Conservation (phyloP, 176 grass and related monocot genomes). For the Microstegium vimineum region DNA sequence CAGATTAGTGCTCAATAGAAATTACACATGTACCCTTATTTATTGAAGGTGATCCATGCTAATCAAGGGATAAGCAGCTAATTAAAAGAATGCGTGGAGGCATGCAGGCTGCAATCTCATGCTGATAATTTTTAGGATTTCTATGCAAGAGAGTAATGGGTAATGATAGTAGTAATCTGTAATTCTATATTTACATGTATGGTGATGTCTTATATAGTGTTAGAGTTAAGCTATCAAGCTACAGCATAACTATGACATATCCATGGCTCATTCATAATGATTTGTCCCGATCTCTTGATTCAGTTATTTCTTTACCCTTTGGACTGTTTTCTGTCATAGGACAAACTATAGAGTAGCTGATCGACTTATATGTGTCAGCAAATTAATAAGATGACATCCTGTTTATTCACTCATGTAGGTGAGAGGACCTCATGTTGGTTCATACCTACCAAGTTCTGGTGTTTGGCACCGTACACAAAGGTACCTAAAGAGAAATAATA, state of each 20-base stretch:
- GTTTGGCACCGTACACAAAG: conserved; percentile 96
- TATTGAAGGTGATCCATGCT: neutral
- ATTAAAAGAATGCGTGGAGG: neutral
- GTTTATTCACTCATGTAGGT: conserved; percentile 58
- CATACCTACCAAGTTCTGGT: conserved; percentile 93
- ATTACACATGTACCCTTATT: neutral
- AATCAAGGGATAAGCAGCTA: neutral
- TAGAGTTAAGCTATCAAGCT: neutral
- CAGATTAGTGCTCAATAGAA: neutral
- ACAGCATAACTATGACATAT: neutral
- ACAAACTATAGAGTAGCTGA: neutral
- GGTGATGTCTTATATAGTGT: neutral
- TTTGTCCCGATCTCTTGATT: neutral
- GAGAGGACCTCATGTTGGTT: conserved; percentile 97
- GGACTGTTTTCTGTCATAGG: neutral
- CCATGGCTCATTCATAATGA: neutral
- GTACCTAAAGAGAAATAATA: conserved; percentile 63
- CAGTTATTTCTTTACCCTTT: neutral
- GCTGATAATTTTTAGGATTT: neutral
- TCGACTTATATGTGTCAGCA: conserved; percentile 5
- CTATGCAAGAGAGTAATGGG: neutral
- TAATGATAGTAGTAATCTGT: neutral
- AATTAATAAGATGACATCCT: conserved; percentile 9
- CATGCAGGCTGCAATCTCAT: neutral
- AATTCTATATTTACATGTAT: neutral